A percentile compares a stretch with the other conserved stretches of the same genome.
Evolutionary conservation across 345 rosid species (phyloP).

Genomic region (Bruguiera parviflora): DNA sequence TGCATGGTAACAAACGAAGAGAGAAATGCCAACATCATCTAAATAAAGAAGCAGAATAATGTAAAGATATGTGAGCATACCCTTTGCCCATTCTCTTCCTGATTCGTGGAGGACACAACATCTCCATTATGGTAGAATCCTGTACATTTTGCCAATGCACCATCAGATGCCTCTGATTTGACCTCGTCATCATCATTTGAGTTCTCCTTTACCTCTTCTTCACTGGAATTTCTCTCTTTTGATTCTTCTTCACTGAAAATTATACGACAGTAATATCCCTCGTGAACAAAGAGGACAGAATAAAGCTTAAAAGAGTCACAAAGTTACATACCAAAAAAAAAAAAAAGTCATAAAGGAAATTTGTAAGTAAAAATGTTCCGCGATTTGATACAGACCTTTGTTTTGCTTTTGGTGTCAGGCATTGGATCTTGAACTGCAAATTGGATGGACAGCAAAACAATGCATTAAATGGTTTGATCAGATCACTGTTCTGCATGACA

Average conservation of each 20-base stretch:
- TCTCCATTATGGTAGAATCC: slow-evolving; percentile 27
- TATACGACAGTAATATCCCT: not conserved
- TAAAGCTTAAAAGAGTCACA: not conserved
- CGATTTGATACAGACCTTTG: slow-evolving; percentile 31
- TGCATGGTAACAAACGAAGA: too few relatives aligned
- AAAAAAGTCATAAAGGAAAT: not conserved
- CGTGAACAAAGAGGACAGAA: not conserved
- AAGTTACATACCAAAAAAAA: not conserved
- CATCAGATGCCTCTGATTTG: slow-evolving; percentile 33
- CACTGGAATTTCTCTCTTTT: slow-evolving; percentile 20
- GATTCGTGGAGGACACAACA: slow-evolving; percentile 21
- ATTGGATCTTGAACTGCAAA: slow-evolving; percentile 48
- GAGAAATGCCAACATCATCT: not conserved
- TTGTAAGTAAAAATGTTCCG: not conserved
- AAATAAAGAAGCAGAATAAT: not conserved
- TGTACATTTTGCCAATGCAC: slow-evolving; percentile 6
- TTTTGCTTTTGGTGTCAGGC: slow-evolving; percentile 43
- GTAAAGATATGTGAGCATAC: slow-evolving; percentile 19
- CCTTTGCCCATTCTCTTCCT: slow-evolving; percentile 23
- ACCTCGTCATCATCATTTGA: slow-evolving; percentile 22
- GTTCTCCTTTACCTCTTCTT: slow-evolving; percentile 16
- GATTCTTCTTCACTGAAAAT: slow-evolving; percentile 37
- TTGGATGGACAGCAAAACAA: slow-evolving; percentile 2
- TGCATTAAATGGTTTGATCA: not conserved
- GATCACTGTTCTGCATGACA: not conserved